Conservation (phyloP, 2,329 filamentous ascomycete species). For the Sclerotinia trifoliorum region DNA sequence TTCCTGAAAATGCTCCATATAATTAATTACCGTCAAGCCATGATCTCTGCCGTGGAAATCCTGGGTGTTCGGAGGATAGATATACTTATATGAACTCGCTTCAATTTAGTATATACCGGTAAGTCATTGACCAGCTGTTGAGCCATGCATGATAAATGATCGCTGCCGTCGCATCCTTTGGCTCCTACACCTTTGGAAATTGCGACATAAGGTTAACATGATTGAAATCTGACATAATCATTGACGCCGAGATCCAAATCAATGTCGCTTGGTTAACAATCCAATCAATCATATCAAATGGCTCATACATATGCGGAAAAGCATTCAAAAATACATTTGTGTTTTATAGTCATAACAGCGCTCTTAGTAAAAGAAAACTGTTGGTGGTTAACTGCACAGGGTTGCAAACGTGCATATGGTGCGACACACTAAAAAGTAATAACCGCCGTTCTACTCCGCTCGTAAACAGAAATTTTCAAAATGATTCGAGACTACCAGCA, state of each 20-base stretch:
- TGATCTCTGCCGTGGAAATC: too few relatives aligned
- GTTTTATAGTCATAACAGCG: slow-evolving; percentile 1
- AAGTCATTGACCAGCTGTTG: too few relatives aligned
- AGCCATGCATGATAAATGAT: too few relatives aligned
- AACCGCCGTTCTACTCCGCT: slow-evolving; percentile 7
- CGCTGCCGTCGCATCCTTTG: background rate
- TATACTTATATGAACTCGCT: too few relatives aligned
- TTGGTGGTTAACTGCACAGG: background rate
- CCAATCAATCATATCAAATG: background rate
- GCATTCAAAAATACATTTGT: background rate
- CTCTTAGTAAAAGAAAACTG: background rate
- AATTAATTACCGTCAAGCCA: too few relatives aligned
- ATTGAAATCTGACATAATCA: background rate
- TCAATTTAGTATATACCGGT: too few relatives aligned
- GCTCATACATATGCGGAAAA: too few relatives aligned
- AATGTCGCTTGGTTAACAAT: background rate
- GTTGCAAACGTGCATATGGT: slow-evolving; percentile 6
- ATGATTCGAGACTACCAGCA: slow-evolving; percentile 15
- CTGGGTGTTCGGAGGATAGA: too few relatives aligned
- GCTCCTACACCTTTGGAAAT: background rate
- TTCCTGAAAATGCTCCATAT: too few relatives aligned
- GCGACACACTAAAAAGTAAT: slow-evolving; percentile 11
- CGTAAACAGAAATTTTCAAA: background rate
- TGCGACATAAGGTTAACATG: background rate
- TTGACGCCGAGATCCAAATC: background rate